These are phyloP conservation scores for Xylariaceae sp. DNA, from an alignment of 2,329 filamentous ascomycete genomes.

Conservation along the genomic window DNA sequence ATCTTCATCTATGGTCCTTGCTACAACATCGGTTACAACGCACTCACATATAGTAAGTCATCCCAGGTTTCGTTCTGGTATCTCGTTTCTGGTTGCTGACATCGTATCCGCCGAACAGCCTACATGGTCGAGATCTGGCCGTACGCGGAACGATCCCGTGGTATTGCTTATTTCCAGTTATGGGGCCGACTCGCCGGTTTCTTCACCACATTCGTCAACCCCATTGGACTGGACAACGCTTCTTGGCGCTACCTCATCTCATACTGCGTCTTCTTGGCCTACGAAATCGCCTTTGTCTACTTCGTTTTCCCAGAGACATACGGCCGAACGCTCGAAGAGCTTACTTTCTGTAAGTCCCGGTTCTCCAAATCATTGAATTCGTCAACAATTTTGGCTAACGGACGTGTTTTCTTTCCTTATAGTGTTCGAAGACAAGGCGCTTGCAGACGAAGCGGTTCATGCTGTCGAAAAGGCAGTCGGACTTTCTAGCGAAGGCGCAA, in stretches of 20 bases:
- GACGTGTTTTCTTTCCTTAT: background rate
- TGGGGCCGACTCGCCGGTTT: constrained; percentile 42
- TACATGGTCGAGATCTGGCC: constrained; percentile 56
- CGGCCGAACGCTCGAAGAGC: constrained; percentile 71
- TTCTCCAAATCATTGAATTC: background rate
- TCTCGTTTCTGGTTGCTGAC: background rate
- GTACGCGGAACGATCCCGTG: constrained; percentile 50
- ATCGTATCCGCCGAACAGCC: constrained; percentile 27
- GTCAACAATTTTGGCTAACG: constrained; percentile 13
- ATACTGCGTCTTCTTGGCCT: constrained; percentile 40
- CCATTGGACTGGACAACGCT: constrained; percentile 37
- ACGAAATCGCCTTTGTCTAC: constrained; percentile 55
- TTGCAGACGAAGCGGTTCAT: constrained; percentile 35
- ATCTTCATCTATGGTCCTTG: constrained; percentile 55
- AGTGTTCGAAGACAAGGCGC: constrained; percentile 39
- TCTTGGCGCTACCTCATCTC: constrained; percentile 41
- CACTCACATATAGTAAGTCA: constrained; percentile 54
- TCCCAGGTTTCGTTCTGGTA: background rate
- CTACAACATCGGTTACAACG: constrained; percentile 64
- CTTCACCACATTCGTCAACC: constrained; percentile 43
- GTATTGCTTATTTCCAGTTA: constrained; percentile 53
- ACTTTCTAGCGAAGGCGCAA: constrained; percentile 20
- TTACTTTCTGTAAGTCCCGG: constrained; percentile 37
- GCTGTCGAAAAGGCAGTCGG: constrained; percentile 37
- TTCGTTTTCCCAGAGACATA: constrained; percentile 83